phyloP scores from a whole-genome alignment of 495 filamentous ascomycete species.

The Xylona heveae region DNA sequence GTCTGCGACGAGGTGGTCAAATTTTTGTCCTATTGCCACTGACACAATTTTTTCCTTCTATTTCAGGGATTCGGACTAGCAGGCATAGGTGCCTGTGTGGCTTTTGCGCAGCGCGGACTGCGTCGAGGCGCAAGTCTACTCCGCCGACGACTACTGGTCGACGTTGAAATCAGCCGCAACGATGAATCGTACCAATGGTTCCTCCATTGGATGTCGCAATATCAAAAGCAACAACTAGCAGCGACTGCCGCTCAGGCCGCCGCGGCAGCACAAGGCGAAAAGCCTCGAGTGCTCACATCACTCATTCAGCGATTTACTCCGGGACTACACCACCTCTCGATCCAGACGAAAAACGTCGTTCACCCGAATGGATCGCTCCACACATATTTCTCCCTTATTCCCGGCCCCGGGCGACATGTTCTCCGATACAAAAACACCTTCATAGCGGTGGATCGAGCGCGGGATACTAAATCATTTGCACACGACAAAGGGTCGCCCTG shows the following conservation, averaged over 20 bases:
- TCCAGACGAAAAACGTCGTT: conserved; percentile 40
- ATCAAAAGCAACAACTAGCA: conserved; percentile 34
- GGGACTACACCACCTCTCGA: conserved; percentile 42
- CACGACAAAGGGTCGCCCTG: conserved; percentile 68
- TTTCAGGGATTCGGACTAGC: conserved; percentile 63
- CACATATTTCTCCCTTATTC: conserved; percentile 71
- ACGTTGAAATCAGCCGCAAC: conserved; percentile 82
- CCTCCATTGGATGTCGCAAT: conserved; percentile 77
- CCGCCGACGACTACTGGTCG: conserved; percentile 71
- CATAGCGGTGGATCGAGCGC: conserved; percentile 66
- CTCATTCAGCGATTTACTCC: conserved; percentile 37
- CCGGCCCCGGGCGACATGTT: conserved; percentile 72
- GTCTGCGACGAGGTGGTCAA: too few relatives aligned
- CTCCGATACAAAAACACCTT: conserved; percentile 71
- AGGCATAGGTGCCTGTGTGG: conserved; percentile 55
- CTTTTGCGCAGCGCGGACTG: conserved; percentile 50
- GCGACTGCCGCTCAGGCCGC: conserved; percentile 17
- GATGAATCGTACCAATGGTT: conserved; percentile 92
- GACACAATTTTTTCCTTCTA: conserved; percentile 3
- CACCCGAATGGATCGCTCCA: conserved; percentile 41
- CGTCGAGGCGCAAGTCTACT: conserved; percentile 48
- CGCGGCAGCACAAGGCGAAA: conserved; percentile 11
- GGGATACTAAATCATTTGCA: conserved; percentile 48
- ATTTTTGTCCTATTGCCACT: not conserved
- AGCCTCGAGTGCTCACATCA: conserved; percentile 25